These are phyloP conservation scores for Suillus decipiens DNA, from an alignment of 768 basidiomycete genomes.

Conservation along the genomic window DNA sequence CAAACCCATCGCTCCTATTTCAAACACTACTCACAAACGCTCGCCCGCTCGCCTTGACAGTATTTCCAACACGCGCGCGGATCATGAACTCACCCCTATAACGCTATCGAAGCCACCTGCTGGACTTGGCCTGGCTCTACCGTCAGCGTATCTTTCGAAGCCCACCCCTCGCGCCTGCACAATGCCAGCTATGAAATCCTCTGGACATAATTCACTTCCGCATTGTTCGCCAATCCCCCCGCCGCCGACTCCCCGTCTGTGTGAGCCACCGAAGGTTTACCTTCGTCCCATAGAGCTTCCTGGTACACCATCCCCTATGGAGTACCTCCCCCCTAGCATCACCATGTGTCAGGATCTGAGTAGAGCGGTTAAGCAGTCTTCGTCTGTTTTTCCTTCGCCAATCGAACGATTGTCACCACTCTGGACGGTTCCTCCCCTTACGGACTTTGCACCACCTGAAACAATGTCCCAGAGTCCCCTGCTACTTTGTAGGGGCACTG, in stretches of 20 bases:
- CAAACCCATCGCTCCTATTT: neutral
- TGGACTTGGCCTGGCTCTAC: slow-evolving; percentile 31
- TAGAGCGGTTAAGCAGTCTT: neutral
- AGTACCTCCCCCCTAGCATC: slow-evolving; percentile 14
- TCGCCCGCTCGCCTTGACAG: neutral
- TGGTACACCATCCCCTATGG: slow-evolving; percentile 23
- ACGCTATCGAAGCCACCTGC: slow-evolving; percentile 12
- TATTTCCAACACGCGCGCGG: neutral
- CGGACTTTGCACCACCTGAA: neutral
- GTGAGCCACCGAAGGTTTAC: neutral
- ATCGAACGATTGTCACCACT: neutral
- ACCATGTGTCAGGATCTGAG: neutral
- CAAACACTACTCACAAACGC: slow-evolving; percentile 2
- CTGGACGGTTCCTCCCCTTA: neutral
- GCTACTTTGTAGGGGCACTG: neutral
- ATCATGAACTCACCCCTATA: slow-evolving; percentile 18
- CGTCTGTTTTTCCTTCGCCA: neutral
- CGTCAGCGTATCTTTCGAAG: slow-evolving; percentile 20
- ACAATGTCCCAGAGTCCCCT: neutral
- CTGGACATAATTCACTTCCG: slow-evolving; percentile 8
- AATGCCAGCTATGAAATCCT: slow-evolving; percentile 16
- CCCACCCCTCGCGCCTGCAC: slow-evolving; percentile 18
- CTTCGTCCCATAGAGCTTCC: slow-evolving; percentile 2
- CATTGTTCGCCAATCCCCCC: neutral
- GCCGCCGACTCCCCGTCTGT: neutral